These are phyloP conservation scores for Neonectria neomacrospora DNA, from an alignment of 2,329 filamentous ascomycete genomes.

Conservation along the genomic window DNA sequence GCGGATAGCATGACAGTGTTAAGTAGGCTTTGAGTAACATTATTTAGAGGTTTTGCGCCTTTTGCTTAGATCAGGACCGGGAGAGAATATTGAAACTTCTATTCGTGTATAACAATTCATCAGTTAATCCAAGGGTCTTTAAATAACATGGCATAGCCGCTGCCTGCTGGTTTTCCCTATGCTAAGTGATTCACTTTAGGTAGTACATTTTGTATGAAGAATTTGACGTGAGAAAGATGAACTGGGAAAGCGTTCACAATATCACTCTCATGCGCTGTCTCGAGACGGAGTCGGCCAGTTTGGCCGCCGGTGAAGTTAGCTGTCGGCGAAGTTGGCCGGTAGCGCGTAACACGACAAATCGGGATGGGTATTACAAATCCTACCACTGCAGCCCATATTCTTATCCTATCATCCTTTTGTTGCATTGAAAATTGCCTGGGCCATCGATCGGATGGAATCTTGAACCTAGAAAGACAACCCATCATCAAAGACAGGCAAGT, in stretches of 20 bases:
- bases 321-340: not conserved
- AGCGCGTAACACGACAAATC: not conserved
- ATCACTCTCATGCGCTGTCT: too few species aligned
- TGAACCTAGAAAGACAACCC: not conserved
- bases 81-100: not conserved
- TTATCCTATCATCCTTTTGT: too few species aligned
- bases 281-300: not conserved
- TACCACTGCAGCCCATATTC: not conserved
- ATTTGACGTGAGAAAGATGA: too few species aligned
- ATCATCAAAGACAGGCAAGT: not conserved
- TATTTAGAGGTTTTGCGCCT: not conserved
- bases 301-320: not conserved
- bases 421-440: not conserved
- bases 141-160: not conserved
- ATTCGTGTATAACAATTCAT: not conserved
- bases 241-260: too few species aligned
- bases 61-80: not conserved
- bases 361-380: not conserved
- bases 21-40: not conserved
- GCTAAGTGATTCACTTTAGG: too few species aligned
- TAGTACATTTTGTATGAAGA: too few species aligned
- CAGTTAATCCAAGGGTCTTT: not conserved
- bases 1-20: not conserved
- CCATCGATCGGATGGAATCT: not conserved
- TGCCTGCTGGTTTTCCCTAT: too few species aligned